Base-by-base conservation (phyloP, 441 rosid genomes). In the Pelargonium myrrhifolium region DNA sequence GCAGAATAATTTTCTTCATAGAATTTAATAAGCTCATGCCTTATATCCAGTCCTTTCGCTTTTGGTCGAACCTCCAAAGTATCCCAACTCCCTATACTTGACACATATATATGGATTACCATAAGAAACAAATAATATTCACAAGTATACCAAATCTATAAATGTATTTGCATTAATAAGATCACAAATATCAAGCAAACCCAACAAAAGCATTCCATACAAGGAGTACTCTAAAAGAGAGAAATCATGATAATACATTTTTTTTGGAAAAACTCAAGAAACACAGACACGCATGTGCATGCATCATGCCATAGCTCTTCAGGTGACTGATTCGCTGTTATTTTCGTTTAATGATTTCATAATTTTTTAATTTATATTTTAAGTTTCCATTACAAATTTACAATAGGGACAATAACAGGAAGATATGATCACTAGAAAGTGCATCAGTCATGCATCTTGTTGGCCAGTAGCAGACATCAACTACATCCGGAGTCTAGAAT, bases 1-100 rank as follows among this genome's bases (percentile, higher is more conserved):
- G 99, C 89, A 10, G 99, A 93, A 83, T 93, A 93, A 69, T 89
- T 67, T 65, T 87, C 87, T 59, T 87, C 75, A 64, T 93, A 93
- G 73, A 93, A 87, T 71, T 87, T 89, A 53, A 91, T 79, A 72
- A 93, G 97, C 79, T 88, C 97, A 24, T 73, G 65, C 67, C 92
- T 86, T 65, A 86, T 89, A 78, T 93, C 93, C 65, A 87, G 35
- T 71, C 97, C 99, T 75, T 70, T 85, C 56, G 79, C 92, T 78
- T 82, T 86, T 47, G 98, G 98, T 64, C 77, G 79, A 71, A 90
- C 89, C 74, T 85, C 94, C 81, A 93, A 82, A 31, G 97, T 87
- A 45, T 93, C 90, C 97, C 87, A 84, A 72, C 86, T 93, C 42
- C 99, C 99, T 93, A 58, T 63, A 70, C 66, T 72, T 56, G 17